phyloP scores from a whole-genome alignment of 768 basidiomycete genomes.

The Grammothele lineata region DNA sequence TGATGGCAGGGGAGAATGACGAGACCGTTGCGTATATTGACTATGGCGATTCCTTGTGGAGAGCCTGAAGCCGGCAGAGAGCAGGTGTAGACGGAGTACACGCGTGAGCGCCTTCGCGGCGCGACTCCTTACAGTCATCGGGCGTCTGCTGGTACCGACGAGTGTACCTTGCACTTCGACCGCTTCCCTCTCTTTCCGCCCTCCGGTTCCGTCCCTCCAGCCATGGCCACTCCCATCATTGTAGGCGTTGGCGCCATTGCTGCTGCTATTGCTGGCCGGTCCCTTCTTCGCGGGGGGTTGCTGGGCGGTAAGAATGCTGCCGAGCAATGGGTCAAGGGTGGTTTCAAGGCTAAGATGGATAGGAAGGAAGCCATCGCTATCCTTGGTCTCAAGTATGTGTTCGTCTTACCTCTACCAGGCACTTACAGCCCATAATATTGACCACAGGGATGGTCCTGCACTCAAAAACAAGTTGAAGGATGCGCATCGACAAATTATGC shows the following conservation, averaged over 20 bases:
- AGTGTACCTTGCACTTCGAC: slow-evolving; percentile 10
- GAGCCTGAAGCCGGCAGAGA: too few species aligned
- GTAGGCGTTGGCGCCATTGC: slow-evolving; percentile 75
- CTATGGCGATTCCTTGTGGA: too few species aligned
- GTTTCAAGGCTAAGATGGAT: slow-evolving; percentile 96
- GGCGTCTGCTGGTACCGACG: too few species aligned
- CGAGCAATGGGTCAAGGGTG: slow-evolving; percentile 88
- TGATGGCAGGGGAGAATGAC: too few species aligned
- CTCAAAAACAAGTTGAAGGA: slow-evolving; percentile 85
- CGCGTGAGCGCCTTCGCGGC: too few species aligned
- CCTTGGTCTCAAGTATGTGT: slow-evolving; percentile 84
- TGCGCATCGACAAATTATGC: slow-evolving; percentile 95
- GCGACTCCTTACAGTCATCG: too few species aligned
- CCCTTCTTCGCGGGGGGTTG: slow-evolving; percentile 58
- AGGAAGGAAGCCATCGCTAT: slow-evolving; percentile 88
- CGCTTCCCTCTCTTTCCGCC: neutral
- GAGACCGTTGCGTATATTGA: too few species aligned
- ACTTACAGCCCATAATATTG: neutral
- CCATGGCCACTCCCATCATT: slow-evolving; percentile 77
- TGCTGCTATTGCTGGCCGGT: slow-evolving; percentile 71
- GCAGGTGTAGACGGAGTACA: too few species aligned
- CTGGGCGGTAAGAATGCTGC: slow-evolving; percentile 58
- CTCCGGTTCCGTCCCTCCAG: neutral
- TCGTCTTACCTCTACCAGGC: neutral
- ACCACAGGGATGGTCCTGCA: slow-evolving; percentile 69